Evolutionary conservation across 2,329 filamentous ascomycete genomes (phyloP).

Genomic region (Lasiodiplodia theobromae): DNA sequence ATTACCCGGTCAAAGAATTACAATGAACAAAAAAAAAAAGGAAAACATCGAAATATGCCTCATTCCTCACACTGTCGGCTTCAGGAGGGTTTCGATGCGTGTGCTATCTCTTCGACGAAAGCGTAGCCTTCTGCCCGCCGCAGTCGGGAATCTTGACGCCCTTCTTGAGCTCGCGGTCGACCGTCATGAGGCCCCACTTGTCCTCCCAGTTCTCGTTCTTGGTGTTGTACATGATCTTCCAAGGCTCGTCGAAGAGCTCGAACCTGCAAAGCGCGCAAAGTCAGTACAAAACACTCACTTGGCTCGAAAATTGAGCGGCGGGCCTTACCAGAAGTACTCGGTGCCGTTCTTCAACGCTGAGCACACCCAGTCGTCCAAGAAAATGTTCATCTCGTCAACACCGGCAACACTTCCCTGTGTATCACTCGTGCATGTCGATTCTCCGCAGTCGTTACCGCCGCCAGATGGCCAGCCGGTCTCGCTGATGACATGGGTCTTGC

Average conservation of each 20-base stretch:
- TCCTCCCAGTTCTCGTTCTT: slow-evolving; percentile 77
- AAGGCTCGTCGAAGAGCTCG: slow-evolving; percentile 94
- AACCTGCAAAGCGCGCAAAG: slow-evolving; percentile 61
- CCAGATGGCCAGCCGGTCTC: slow-evolving; percentile 91
- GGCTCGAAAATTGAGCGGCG: not conserved
- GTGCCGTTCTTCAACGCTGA: slow-evolving; percentile 79
- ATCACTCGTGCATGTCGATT: slow-evolving; percentile 61
- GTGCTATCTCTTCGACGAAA: slow-evolving; percentile 7
- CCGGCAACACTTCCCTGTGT: slow-evolving; percentile 76
- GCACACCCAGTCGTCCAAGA: slow-evolving; percentile 88
- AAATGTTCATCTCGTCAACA: slow-evolving; percentile 80
- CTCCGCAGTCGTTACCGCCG: slow-evolving; percentile 81
- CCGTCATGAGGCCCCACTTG: slow-evolving; percentile 92
- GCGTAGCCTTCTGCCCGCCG: slow-evolving; percentile 46
- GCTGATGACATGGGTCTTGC: slow-evolving; percentile 76
- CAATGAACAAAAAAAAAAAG: too few species aligned
- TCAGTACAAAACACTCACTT: not conserved
- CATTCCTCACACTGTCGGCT: not conserved
- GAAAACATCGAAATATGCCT: too few species aligned
- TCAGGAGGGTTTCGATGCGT: not conserved
- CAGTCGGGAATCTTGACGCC: slow-evolving; percentile 90
- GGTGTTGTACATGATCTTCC: slow-evolving; percentile 81
- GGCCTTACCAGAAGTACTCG: slow-evolving; percentile 86
- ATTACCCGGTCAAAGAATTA: too few species aligned
- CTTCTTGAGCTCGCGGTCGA: slow-evolving; percentile 80